Percentiles rank a stretch among this genome's conserved stretches.
phyloP scores from a whole-genome alignment of 306 rosid species.

The Gleditsia sinensis region DNA sequence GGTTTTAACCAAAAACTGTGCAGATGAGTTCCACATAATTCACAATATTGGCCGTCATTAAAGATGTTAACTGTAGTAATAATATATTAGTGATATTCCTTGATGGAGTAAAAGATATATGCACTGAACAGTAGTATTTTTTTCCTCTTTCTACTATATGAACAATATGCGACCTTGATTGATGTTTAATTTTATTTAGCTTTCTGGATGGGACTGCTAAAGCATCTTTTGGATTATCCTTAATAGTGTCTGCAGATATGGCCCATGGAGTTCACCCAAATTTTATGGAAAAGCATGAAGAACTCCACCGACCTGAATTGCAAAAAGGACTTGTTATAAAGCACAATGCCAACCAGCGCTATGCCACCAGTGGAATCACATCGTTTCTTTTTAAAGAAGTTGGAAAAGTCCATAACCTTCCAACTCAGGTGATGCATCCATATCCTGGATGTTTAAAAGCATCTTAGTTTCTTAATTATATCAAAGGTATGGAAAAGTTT shows the following conservation, averaged over 20 bases:
- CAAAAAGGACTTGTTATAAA: conserved; percentile 93
- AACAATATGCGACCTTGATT: background rate
- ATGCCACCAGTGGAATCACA: conserved; percentile 91
- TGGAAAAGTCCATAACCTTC: conserved; percentile 79
- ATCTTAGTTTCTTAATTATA: background rate
- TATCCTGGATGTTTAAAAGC: background rate
- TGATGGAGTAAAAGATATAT: background rate
- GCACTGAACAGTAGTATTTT: conserved; percentile 19
- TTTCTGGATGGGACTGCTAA: conserved; percentile 32
- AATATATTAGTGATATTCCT: background rate
- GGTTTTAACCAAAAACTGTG: background rate
- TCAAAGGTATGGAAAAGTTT: background rate
- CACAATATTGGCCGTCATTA: background rate
- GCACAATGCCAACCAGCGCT: conserved; percentile 96
- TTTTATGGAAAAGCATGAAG: conserved; percentile 90
- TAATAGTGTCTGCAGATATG: conserved; percentile 97
- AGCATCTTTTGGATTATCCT: conserved; percentile 37
- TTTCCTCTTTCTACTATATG: background rate
- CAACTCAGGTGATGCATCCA: conserved; percentile 68
- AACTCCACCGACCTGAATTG: conserved; percentile 85
- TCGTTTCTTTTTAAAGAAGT: conserved; percentile 89
- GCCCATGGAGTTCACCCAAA: conserved; percentile 99
- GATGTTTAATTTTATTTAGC: conserved; percentile 4
- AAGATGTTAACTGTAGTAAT: background rate
- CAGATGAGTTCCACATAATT: conserved; percentile 4